Conservation (phyloP, 345 rosid species). For the Sisymbrium irio region DNA sequence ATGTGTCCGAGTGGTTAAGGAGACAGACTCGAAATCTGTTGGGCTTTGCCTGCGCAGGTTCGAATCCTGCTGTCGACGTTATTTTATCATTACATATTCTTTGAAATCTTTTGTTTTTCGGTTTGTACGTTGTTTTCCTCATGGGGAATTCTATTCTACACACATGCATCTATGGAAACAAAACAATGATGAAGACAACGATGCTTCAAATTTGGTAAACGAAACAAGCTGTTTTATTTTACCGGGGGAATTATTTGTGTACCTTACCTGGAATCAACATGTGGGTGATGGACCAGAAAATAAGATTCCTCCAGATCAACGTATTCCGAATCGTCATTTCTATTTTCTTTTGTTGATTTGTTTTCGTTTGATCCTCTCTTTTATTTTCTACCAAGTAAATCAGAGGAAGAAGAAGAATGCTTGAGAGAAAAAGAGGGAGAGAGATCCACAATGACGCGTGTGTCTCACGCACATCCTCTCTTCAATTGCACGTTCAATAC, state of each 20-base stretch:
- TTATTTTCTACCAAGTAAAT: not conserved
- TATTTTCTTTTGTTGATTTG: not conserved
- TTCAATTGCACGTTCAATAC: not conserved
- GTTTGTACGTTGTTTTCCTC: not conserved
- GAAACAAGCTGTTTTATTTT: constrained; percentile 4
- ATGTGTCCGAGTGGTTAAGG: constrained; percentile 99
- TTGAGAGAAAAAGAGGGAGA: constrained; percentile 3
- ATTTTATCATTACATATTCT: not conserved
- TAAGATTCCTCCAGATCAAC: constrained; percentile 26
- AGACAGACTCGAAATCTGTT: constrained; percentile 96
- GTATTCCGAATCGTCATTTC: not conserved
- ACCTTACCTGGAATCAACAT: constrained; percentile 29
- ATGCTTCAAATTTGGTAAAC: not conserved
- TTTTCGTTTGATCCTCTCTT: not conserved
- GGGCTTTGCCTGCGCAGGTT: constrained; percentile 54
- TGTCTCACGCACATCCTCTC: not conserved
- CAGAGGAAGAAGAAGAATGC: constrained; percentile 18
- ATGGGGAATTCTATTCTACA: not conserved
- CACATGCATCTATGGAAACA: not conserved
- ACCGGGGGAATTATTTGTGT: not conserved
- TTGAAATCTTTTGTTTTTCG: not conserved
- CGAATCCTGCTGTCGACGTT: constrained; percentile 99
- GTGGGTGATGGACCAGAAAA: constrained; percentile 8
- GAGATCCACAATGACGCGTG: constrained; percentile 8
- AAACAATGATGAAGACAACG: not conserved